Conservation (phyloP, 2,329 filamentous ascomycete genomes). For the Calonectria ilicicola region DNA sequence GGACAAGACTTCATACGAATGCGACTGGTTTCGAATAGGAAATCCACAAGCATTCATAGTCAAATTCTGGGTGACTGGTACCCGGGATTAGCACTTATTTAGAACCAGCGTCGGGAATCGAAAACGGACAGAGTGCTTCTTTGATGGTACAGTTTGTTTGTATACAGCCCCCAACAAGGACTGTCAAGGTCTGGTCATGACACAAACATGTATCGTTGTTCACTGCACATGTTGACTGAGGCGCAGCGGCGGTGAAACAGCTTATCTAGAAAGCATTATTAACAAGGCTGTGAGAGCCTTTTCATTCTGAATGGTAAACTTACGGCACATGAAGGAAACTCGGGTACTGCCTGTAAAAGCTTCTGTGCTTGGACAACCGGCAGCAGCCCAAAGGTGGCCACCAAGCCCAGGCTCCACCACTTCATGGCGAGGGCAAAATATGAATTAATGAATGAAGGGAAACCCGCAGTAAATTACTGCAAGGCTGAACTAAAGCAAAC, state of each 20-base stretch:
- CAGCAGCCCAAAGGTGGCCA: background rate
- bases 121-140: background rate
- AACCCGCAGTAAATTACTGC: background rate
- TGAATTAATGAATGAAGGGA: background rate
- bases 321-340: background rate
- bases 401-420: background rate
- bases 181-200: background rate
- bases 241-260: background rate
- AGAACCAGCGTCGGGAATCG: background rate
- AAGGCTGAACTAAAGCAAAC: background rate
- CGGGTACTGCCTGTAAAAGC: background rate
- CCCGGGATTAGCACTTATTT: background rate
- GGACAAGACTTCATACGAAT: background rate
- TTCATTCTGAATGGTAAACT: background rate
- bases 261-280: background rate
- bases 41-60: background rate
- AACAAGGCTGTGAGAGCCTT: background rate
- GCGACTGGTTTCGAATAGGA: background rate
- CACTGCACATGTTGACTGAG: background rate
- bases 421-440: background rate
- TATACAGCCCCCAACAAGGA: background rate
- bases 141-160: background rate
- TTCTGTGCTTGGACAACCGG: background rate
- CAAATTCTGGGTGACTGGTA: background rate
- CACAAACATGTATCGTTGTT: background rate